Evolutionary conservation across 176 grass and related monocot genomes (phyloP).

Genomic region (Sorghum bicolor): Sorghum_bicolor_NCBIv3 NC_012874.2:312001-312500

Average conservation of each 20-base stretch:
- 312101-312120: neutral
- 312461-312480: neutral
- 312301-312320: neutral
- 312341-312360: conserved; percentile 44
- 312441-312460: conserved; percentile 58
- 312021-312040: too few species aligned
- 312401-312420: conserved; percentile 76
- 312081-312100: neutral
- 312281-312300: neutral
- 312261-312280: too few species aligned
- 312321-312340: conserved; percentile 27
- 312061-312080: too few species aligned
- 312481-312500: conserved; percentile 3
- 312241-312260: neutral
- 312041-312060: too few species aligned
- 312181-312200: neutral
- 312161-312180: neutral
- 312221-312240: neutral
- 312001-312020: too few species aligned
- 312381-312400: conserved; percentile 71
- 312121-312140: neutral
- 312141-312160: neutral
- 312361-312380: conserved; percentile 67
- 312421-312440: conserved; percentile 85
- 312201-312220: neutral